phyloP scores from a whole-genome alignment of 2,329 filamentous ascomycete genomes.

The Knoxdaviesia proteae region DNA sequence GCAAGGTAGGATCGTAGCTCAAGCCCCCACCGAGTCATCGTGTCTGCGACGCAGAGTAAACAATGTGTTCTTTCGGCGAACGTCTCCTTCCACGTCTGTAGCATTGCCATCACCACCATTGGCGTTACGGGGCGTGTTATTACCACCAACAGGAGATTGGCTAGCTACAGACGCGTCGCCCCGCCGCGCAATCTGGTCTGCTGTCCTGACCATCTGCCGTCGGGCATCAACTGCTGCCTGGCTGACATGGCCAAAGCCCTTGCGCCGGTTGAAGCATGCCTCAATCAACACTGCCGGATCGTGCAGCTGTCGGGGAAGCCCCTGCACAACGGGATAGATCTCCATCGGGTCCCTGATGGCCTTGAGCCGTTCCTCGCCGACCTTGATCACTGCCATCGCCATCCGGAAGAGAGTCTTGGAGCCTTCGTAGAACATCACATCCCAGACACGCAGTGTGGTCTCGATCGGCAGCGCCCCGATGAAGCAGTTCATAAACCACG shows the following conservation, averaged over 20 bases:
- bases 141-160: not conserved
- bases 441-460: conserved; percentile 81
- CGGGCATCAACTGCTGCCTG: conserved; percentile 65
- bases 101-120: not conserved
- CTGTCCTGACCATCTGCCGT: conserved; percentile 41
- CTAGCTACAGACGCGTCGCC: conserved; percentile 14
- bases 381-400: conserved; percentile 76
- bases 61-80: too few species aligned
- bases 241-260: conserved; percentile 62
- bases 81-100: conserved; percentile 4
- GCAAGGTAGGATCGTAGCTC: too few species aligned
- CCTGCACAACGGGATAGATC: conserved; percentile 86
- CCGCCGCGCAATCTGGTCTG: conserved; percentile 18
- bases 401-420: conserved; percentile 87
- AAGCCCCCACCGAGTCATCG: too few species aligned
- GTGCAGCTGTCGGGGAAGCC: conserved; percentile 57
- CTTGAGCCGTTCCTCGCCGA: conserved; percentile 62
- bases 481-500: conserved; percentile 97
- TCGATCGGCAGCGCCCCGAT: conserved; percentile 86
- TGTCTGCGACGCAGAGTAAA: too few species aligned
- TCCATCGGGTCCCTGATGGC: conserved; percentile 75
- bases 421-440: conserved; percentile 88
- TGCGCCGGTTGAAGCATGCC: conserved; percentile 58
- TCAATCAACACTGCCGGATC: conserved; percentile 72
- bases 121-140: not conserved